Percentiles rank a stretch among this genome's conserved stretches.
These are phyloP conservation scores for Jackrogersella multiformis DNA, from an alignment of 495 filamentous ascomycete genomes.

Conservation along the genomic window DNA sequence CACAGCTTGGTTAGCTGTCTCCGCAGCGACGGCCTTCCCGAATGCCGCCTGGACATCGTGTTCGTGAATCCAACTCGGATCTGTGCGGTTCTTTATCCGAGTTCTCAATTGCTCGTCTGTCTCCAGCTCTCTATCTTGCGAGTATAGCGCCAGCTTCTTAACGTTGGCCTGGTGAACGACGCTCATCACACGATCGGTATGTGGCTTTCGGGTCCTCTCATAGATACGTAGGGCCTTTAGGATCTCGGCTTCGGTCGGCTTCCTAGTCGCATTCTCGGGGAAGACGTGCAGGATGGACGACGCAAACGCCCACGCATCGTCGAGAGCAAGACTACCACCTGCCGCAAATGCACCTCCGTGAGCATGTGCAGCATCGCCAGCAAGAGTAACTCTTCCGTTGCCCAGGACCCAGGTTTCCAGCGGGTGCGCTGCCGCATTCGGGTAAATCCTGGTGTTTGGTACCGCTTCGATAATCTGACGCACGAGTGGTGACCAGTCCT, in stretches of 20 bases:
- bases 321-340: constrained; percentile 61
- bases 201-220: constrained; percentile 53
- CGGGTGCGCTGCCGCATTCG: constrained; percentile 54
- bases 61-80: constrained; percentile 58
- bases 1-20: neutral
- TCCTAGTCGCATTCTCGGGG: constrained; percentile 21
- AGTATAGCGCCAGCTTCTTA: constrained; percentile 38
- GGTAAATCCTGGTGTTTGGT: constrained; percentile 55
- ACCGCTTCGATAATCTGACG: constrained; percentile 54
- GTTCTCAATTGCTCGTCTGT: constrained; percentile 53
- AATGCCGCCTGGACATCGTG: constrained; percentile 59
- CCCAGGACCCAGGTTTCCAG: constrained; percentile 56
- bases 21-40: constrained; percentile 7
- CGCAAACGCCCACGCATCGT: constrained; percentile 53
- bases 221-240: constrained; percentile 51
- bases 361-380: constrained; percentile 61
- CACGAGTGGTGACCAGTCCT: constrained; percentile 58
- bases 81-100: constrained; percentile 49
- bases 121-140: constrained; percentile 35
- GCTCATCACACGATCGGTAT: constrained; percentile 52
- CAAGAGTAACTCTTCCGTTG: constrained; percentile 50
- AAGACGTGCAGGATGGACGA: constrained; percentile 40
- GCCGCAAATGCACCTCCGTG: constrained; percentile 62
- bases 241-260: constrained; percentile 41
- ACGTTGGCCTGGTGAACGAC: constrained; percentile 53